phyloP scores from a whole-genome alignment of 1,284 basidiomycete genomes.

The Cryptococcus sp. region DNA sequence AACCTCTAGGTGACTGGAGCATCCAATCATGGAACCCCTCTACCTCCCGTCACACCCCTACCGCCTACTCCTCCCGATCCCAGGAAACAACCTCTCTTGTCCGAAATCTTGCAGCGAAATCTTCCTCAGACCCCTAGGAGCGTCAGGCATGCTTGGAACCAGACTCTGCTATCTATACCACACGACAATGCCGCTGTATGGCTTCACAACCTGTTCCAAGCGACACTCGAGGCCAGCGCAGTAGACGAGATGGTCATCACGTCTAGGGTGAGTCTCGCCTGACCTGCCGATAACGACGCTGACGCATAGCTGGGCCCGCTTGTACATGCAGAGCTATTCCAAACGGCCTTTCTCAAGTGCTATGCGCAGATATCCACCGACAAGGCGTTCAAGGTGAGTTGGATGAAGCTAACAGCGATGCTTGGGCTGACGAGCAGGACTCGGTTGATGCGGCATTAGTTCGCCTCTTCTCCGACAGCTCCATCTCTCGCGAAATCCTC shows the following conservation, averaged over 20 bases:
- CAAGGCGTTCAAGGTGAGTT: constrained; percentile 21
- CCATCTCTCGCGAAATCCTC: constrained; percentile 18
- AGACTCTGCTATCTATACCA: constrained; percentile 22
- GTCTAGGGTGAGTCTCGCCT: constrained; percentile 18
- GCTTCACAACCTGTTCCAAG: constrained; percentile 30
- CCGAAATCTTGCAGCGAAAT: constrained; percentile 27
- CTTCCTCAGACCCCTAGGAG: constrained; percentile 18
- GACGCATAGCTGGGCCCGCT: constrained; percentile 21
- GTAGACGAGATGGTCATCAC: constrained; percentile 27
- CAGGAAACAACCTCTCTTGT: constrained; percentile 22
- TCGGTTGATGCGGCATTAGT: constrained; percentile 21
- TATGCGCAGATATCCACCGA: constrained; percentile 25
- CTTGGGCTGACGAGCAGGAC: constrained; percentile 14
- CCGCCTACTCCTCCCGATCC: background rate
- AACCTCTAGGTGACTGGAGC: background rate
- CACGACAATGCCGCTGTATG: constrained; percentile 23
- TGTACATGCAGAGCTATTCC: constrained; percentile 31
- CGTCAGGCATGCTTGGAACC: constrained; percentile 26
- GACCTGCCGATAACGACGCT: background rate
- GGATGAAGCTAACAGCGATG: background rate
- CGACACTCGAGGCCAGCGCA: constrained; percentile 27
- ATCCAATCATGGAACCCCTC: constrained; percentile 1
- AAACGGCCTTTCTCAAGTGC: constrained; percentile 32
- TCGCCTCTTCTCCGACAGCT: constrained; percentile 13
- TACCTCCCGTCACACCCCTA: background rate